Evolutionary conservation across 2,329 filamentous ascomycete species (phyloP).

Genomic region (Exophiala oligosperma): DNA sequence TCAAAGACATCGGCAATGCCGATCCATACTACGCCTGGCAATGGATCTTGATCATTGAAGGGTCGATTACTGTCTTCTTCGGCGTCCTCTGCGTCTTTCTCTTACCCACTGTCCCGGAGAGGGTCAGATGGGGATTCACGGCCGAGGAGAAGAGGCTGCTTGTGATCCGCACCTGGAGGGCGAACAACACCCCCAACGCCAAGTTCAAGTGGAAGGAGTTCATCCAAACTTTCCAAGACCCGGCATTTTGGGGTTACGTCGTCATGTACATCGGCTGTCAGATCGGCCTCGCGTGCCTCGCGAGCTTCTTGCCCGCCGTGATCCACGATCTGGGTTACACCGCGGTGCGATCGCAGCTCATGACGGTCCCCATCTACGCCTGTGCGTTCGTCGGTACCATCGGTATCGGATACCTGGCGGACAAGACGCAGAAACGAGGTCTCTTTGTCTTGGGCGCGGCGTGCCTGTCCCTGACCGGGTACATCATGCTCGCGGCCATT

Average conservation of each 20-base stretch:
- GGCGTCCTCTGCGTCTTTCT: constrained; percentile 10
- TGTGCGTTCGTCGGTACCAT: constrained; percentile 69
- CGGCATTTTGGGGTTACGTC: constrained; percentile 12
- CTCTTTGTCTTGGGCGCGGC: constrained; percentile 35
- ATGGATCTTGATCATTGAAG: constrained; percentile 28
- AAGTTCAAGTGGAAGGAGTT: constrained; percentile 11
- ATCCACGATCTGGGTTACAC: constrained; percentile 62
- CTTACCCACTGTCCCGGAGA: constrained; percentile 14
- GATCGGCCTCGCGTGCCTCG: neutral
- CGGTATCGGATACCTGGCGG: constrained; percentile 69
- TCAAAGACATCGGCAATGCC: constrained; percentile 9
- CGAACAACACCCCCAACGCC: constrained; percentile 12
- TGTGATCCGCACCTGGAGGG: constrained; percentile 4
- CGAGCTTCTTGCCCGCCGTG: constrained; percentile 71
- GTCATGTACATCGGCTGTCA: neutral
- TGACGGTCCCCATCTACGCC: constrained; percentile 74
- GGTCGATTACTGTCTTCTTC: constrained; percentile 4
- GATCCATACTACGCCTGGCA: constrained; percentile 16
- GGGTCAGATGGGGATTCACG: constrained; percentile 17
- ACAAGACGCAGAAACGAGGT: constrained; percentile 67
- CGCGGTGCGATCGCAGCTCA: constrained; percentile 65
- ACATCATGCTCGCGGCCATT: constrained; percentile 33
- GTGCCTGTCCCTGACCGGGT: constrained; percentile 35
- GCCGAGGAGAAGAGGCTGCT: constrained; percentile 14
- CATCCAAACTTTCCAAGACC: constrained; percentile 1